Conservation (phyloP, 148 eudicot genomes). For the Silene conica region DNA sequence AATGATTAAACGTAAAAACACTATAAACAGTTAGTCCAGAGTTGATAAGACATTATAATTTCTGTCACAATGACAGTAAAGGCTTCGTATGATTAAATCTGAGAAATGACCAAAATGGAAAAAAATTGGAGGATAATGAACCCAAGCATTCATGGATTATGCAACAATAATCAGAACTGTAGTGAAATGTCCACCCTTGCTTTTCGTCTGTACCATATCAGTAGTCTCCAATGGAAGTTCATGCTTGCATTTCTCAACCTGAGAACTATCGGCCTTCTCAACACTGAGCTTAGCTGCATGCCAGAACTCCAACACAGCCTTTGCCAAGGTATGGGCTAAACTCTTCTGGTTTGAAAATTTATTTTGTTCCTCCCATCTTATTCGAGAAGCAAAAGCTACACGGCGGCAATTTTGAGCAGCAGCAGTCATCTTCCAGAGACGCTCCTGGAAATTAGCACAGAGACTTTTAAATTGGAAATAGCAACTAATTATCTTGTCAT, state of each 20-base stretch:
- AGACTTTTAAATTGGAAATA: constrained; percentile 8
- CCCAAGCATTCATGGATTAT: neutral
- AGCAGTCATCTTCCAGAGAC: constrained; percentile 76
- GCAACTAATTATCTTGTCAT: neutral
- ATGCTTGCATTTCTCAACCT: constrained; percentile 21
- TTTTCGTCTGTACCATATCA: constrained; percentile 11
- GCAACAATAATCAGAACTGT: constrained; percentile 21
- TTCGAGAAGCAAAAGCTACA: constrained; percentile 49
- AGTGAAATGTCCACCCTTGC: constrained; percentile 12
- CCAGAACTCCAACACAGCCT: constrained; percentile 87
- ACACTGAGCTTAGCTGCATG: constrained; percentile 43
- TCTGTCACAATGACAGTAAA: neutral
- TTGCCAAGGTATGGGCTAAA: constrained; percentile 63
- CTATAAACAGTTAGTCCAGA: neutral
- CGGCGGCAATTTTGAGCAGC: constrained; percentile 68
- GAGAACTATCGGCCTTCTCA: constrained; percentile 24
- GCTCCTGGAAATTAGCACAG: constrained; percentile 50
- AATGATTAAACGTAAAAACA: too few species aligned
- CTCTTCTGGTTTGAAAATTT: constrained; percentile 41
- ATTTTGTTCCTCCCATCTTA: constrained; percentile 50
- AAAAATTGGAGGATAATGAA: neutral
- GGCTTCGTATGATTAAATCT: neutral
- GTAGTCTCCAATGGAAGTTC: constrained; percentile 22
- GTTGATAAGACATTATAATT: neutral
- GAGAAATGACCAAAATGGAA: neutral